phyloP scores from a whole-genome alignment of 2,329 filamentous ascomycete genomes.

The Apiospora arundinis region DNA sequence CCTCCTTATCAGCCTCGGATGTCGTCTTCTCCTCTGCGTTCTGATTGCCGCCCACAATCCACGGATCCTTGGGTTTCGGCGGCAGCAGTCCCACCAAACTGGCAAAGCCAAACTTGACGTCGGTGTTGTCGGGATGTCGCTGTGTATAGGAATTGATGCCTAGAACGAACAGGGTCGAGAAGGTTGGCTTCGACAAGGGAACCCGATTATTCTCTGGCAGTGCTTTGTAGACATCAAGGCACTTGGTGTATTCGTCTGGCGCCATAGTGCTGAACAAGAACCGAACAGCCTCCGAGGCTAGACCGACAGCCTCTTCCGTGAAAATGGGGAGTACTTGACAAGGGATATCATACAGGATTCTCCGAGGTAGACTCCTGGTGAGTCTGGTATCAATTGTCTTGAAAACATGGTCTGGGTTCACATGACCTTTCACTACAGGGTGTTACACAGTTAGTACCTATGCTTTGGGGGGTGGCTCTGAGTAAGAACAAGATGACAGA shows the following conservation, averaged over 20 bases:
- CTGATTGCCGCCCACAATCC: neutral
- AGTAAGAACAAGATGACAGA: neutral
- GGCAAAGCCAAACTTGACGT: slow-evolving; percentile 25
- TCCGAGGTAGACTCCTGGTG: neutral
- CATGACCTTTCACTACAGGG: neutral
- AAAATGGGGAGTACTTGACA: slow-evolving; percentile 16
- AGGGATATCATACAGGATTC: neutral
- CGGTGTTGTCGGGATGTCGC: slow-evolving; percentile 25
- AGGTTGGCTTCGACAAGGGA: slow-evolving; percentile 21
- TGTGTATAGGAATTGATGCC: slow-evolving; percentile 25
- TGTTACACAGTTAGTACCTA: neutral
- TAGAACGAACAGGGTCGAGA: slow-evolving; percentile 20
- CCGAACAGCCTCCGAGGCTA: slow-evolving; percentile 23
- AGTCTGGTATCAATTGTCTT: slow-evolving; percentile 16
- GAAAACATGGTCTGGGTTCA: neutral
- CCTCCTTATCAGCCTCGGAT: neutral
- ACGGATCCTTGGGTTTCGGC: neutral
- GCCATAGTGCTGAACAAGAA: slow-evolving; percentile 21
- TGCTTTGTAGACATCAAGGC: slow-evolving; percentile 18
- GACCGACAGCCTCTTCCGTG: slow-evolving; percentile 14
- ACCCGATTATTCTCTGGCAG: slow-evolving; percentile 13
- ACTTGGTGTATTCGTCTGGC: slow-evolving; percentile 23
- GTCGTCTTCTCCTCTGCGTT: neutral
- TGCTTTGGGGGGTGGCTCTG: neutral
- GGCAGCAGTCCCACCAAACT: slow-evolving; percentile 19